These are phyloP conservation scores for Chaetoceros muelleri DNA, from an alignment of 108 stramenopile species.

Conservation along the genomic window DNA sequence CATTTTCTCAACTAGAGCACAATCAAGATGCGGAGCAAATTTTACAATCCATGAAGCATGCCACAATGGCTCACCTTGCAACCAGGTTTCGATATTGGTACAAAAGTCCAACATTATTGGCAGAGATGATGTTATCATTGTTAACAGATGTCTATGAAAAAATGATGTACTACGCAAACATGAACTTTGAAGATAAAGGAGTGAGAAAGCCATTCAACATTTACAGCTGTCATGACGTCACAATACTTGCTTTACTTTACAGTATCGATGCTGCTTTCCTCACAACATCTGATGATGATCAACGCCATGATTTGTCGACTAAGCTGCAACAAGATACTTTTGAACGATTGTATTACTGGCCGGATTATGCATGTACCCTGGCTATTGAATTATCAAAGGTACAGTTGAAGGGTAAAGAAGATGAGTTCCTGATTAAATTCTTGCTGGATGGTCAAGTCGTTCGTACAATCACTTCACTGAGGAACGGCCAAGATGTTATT, in stretches of 20 bases:
- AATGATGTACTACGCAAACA: slow-evolving; percentile 17
- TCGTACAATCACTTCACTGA: neutral
- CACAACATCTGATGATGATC: too few species aligned
- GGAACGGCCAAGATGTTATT: too few species aligned
- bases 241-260: slow-evolving; percentile 56
- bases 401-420: neutral
- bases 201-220: slow-evolving; percentile 42
- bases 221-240: slow-evolving; percentile 74
- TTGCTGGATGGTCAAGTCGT: slow-evolving; percentile 26
- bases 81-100: slow-evolving; percentile 79
- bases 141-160: slow-evolving; percentile 35
- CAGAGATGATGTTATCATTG: slow-evolving; percentile 47
- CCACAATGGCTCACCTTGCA: slow-evolving; percentile 45
- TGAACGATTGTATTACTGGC: slow-evolving; percentile 31
- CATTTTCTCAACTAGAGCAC: slow-evolving; percentile 42
- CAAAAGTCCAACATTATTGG: slow-evolving; percentile 35
- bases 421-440: slow-evolving; percentile 13
- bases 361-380: slow-evolving; percentile 21
- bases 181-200: slow-evolving; percentile 1
- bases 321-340: too few species aligned
- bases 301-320: too few species aligned
- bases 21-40: slow-evolving; percentile 31
- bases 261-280: slow-evolving; percentile 61
- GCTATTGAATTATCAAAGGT: slow-evolving; percentile 29
- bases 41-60: slow-evolving; percentile 28